Percentiles rank a stretch among this genome's conserved stretches.
These are phyloP conservation scores for Penicillium odoratum DNA, from an alignment of 495 filamentous ascomycete genomes.

Conservation along the genomic window DNA sequence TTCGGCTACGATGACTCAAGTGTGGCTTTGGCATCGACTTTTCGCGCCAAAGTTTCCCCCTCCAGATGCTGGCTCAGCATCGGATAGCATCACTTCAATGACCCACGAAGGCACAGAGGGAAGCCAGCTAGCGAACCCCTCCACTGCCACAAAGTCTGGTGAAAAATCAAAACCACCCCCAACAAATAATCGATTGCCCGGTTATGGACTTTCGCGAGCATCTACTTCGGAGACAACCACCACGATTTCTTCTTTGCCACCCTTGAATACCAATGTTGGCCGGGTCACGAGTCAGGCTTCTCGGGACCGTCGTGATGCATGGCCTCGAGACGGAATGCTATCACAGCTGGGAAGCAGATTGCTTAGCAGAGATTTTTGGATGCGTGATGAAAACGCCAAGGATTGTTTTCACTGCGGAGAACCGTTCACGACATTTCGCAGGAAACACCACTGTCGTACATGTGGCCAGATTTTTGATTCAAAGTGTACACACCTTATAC, in stretches of 20 bases:
- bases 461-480: constrained; percentile 97
- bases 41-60: constrained; percentile 28
- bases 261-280: constrained; percentile 33
- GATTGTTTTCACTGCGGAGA: constrained; percentile 93
- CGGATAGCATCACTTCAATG: constrained; percentile 43
- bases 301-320: constrained; percentile 23
- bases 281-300: constrained; percentile 17
- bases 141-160: constrained; percentile 16
- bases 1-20: constrained; percentile 38
- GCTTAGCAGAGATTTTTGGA: constrained; percentile 95
- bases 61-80: constrained; percentile 38
- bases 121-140: constrained; percentile 25
- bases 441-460: constrained; percentile 93
- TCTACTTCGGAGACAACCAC: constrained; percentile 35
- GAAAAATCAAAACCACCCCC: constrained; percentile 26
- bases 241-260: constrained; percentile 32
- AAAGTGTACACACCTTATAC: constrained; percentile 88
- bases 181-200: constrained; percentile 33
- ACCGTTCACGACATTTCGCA: constrained; percentile 86
- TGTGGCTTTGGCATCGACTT: constrained; percentile 36
- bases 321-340: constrained; percentile 28
- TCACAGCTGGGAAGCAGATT: constrained; percentile 74
- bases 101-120: constrained; percentile 31
- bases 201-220: constrained; percentile 36
- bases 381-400: constrained; percentile 97